Conservation (phyloP, 2,329 filamentous ascomycete genomes). For the Paecilomyces niveus region DNA sequence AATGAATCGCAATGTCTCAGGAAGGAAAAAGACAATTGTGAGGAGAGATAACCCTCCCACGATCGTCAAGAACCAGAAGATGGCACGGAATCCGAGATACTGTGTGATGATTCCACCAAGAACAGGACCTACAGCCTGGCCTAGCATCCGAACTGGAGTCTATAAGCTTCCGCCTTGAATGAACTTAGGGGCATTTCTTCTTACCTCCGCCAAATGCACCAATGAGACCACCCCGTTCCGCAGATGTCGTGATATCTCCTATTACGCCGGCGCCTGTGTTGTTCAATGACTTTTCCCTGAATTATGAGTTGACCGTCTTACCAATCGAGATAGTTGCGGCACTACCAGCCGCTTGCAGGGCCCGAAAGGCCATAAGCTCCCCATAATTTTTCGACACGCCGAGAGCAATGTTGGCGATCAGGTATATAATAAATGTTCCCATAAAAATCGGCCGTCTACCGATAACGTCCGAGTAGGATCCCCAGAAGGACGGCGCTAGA, state of each 20-base stretch:
- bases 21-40: constrained; percentile 34
- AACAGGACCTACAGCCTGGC: constrained; percentile 40
- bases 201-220: constrained; percentile 33
- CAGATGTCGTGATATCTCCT: constrained; percentile 31
- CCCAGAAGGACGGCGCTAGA: constrained; percentile 44
- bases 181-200: constrained; percentile 6
- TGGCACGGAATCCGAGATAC: constrained; percentile 30
- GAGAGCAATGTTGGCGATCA: constrained; percentile 41
- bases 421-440: constrained; percentile 42
- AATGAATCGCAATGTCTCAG: constrained; percentile 33
- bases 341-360: constrained; percentile 43
- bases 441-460: constrained; percentile 42
- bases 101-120: constrained; percentile 32
- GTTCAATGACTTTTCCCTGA: constrained; percentile 1
- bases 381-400: constrained; percentile 39
- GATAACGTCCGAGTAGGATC: constrained; percentile 40
- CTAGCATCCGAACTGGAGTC: constrained; percentile 32
- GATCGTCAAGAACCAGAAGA: constrained; percentile 38
- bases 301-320: constrained; percentile 7
- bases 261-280: constrained; percentile 32
- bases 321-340: constrained; percentile 44
- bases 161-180: constrained; percentile 1
- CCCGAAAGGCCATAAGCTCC: constrained; percentile 39
- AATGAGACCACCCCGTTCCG: constrained; percentile 33
- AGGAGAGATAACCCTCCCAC: constrained; percentile 27